Conservation (phyloP, 164 flowering plant genomes). For the Stephania japonica region DNA sequence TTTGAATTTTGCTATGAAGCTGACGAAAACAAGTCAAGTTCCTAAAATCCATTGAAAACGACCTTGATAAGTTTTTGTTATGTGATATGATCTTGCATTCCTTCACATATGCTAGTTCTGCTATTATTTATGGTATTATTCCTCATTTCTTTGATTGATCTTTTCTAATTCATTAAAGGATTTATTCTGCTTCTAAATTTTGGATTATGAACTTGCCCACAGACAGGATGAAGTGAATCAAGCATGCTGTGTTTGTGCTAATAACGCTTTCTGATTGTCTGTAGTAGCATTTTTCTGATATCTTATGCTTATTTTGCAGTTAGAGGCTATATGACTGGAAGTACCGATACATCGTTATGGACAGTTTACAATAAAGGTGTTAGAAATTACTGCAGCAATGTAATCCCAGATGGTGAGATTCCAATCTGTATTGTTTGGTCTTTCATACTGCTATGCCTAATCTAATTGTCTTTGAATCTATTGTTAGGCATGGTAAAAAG, state of each 20-base stretch:
- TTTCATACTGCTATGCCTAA: neutral
- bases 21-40: no score
- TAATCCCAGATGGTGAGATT: constrained; percentile 68
- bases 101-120: no score
- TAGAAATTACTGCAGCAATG: constrained; percentile 91
- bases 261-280: no score
- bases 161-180: no score
- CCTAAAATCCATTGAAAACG: neutral
- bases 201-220: neutral
- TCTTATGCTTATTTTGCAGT: constrained; percentile 37
- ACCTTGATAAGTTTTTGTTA: no score
- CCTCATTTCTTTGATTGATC: no score
- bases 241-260: neutral
- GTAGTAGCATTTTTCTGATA: neutral
- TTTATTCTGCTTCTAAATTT: no score
- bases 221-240: neutral
- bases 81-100: no score
- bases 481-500: constrained; percentile 69
- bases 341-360: constrained; percentile 97
- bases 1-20: no score
- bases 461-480: constrained; percentile 11
- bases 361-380: constrained; percentile 87
- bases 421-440: neutral
- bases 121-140: no score
- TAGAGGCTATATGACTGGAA: constrained; percentile 91